Evolutionary conservation across 2,329 filamentous ascomycete genomes (phyloP), one percentile per base, ranked within the genome.

Genomic region (Scedosporium apiospermum): DNA sequence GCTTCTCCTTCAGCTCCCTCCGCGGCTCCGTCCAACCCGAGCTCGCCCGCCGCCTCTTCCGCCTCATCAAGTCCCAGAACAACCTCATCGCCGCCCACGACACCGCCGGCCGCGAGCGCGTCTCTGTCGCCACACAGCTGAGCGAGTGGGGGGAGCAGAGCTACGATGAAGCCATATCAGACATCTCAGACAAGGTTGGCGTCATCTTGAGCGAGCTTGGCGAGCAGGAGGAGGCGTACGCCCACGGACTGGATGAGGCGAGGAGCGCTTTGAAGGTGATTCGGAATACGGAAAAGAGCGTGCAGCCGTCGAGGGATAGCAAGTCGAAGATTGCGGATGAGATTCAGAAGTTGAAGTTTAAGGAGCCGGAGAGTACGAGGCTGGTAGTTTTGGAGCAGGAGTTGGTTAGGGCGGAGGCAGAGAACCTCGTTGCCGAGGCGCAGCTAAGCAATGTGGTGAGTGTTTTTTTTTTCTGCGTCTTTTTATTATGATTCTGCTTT

Each of bases 81-180:
- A 87, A 89, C 71, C 87, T 93, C 42, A 92, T 98, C 69, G 81
- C 83, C 59, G 89, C 90, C 58, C 89, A 97, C 77, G 91, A 96
- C 77, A 79, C 85, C 6, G 95, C 93, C 6, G 91, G 88, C 58
- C 89, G 88, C 64, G 93, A 97, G 78, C 90, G 92, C 63, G 78
- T 91, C 65, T 85, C 86, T 59, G 92, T 98, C 70, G 95, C 93
- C 16, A 86, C 87, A 10, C 93, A 98, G 78, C 85, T 99, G 55
- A 96, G 91, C 6, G 93, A 98, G 68, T 99, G 95, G 95, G 95
- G 95, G 63, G 93, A 98, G 77, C 85, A 90, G 64, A 97, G 93
- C 1, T 84, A 86, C 61, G 95, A 99, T 71, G 91, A 96, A 65
- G 86, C 87, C 60, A 82, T 98, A 70, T 91, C 86, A 61, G 95